Evolutionary conservation across 176 grass and related monocot species (phyloP).

Genomic region (Neostapfia colusana): DNA sequence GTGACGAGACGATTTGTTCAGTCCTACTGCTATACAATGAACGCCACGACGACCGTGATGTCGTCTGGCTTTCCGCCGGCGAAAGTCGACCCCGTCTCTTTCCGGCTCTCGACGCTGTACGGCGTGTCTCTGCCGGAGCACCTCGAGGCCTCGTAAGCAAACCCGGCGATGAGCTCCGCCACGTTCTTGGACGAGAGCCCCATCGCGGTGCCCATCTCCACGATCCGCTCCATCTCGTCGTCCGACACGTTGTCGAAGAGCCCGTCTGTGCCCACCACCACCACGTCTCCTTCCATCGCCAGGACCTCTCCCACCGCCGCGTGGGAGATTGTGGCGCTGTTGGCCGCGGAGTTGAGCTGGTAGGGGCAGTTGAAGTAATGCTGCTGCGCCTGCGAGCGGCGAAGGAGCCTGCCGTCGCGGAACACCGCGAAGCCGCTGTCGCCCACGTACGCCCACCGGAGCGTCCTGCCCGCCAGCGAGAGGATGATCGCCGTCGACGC

Average conservation of each 20-base stretch:
- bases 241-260: slow-evolving; percentile 48
- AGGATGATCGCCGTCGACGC: slow-evolving; percentile 36
- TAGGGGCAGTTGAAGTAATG: slow-evolving; percentile 19
- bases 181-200: slow-evolving; percentile 23
- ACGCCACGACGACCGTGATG: slow-evolving; percentile 41
- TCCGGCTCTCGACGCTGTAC: background rate
- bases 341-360: background rate
- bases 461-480: slow-evolving; percentile 18
- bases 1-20: no score
- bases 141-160: background rate
- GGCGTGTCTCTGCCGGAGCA: background rate
- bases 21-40: slow-evolving; percentile 8
- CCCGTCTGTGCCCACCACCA: slow-evolving; percentile 46
- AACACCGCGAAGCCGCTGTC: slow-evolving; percentile 39
- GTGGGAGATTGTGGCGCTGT: rapidly evolving
- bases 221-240: slow-evolving; percentile 6
- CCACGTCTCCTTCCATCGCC: slow-evolving; percentile 29
- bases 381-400: slow-evolving; percentile 23
- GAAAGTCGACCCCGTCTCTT: rapidly evolving
- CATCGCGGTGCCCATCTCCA: slow-evolving; percentile 1
- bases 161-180: slow-evolving; percentile 8
- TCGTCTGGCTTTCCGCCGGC: slow-evolving; percentile 30
- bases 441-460: slow-evolving; percentile 41
- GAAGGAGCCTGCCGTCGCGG: slow-evolving; percentile 9
- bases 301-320: background rate